Base-by-base conservation (phyloP, 2,329 filamentous ascomycete genomes). In the Microsporum audouinii region DNA sequence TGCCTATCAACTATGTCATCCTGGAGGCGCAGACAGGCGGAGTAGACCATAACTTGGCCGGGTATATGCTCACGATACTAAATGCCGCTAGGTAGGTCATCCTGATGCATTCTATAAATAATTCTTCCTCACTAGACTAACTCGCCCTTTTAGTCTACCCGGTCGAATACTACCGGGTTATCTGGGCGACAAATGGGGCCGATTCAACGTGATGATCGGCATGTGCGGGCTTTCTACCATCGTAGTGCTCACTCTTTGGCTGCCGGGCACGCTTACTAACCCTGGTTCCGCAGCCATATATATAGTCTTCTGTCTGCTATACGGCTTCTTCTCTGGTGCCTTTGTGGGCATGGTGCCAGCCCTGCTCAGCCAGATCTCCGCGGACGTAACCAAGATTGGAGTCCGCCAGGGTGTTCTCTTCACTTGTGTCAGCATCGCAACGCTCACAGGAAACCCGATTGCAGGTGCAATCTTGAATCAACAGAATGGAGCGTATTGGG, bases 301-400 rank as follows among this genome's bases (percentile, higher is more conserved):
- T 38, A 79, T 89, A 57, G 77, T 84, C 39, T 89, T 88, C 70
- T 79, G 81, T 10, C 76, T 80, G 14, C 71, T 88, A 5, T 90
- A 87, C 65, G 88, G 87, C n/a, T 88, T 89, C 70, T 80, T 80
- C 10, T 85, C 83, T 0, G 88, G 87, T 14, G 82, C 82, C 1
- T 87, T 85, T 66, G 81, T 88, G 38, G 82, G 82, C 0, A 74
- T 89, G 23, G 77, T 77, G 0, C 84, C 87, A 0, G 80, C 85
- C 0, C 75, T 88, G 12, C 76, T 91, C 29, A 86, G 85, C 1
- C 86, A 90, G 67, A 87, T 90, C 64, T 85, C 82, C 1, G 3
- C 49, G 8, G 85, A 88, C 53, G 80, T 89, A 43, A 77, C 82
- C 23, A 80, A 88, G 70, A 85, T 91, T 36, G 88, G 88, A 12